Base-by-base conservation (phyloP, 257 asterid species). In the Ehretia macrophylla region DNA sequence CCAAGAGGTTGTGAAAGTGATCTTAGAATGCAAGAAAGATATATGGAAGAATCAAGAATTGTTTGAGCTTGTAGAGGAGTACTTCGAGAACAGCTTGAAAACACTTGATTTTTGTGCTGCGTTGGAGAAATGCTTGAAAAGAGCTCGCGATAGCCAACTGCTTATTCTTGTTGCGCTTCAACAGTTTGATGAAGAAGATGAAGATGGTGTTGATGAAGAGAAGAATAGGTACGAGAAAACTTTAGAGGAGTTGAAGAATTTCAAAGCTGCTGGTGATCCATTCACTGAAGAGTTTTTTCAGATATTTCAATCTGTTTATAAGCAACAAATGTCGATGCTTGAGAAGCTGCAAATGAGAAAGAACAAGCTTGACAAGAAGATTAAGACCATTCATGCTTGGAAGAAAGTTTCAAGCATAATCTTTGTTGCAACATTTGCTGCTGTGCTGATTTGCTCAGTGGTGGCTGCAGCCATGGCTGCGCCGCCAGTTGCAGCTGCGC, bases 21-120 rank as follows among this genome's bases (percentile, higher is more conserved):
- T 90, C 38, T 48, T 90, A n/a, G 93, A 90, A 39, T 90, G 96
- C 79, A 87, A 90, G 78, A 78, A 86, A 73, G 97, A 90, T 70
- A 83, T 83, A n/a, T 88, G 96, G 95, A 85, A 79, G 75, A 85
- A 82, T 53, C 87, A 85, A 49, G 97, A 86, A 32, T 40, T 85
- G 77, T 84, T 86, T 8, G 81, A 81, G 21, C 80, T 83, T 12
- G 88, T 83, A 0, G 87, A 81, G 75, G 91, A 75, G 64, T 81
- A 77, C 64, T 83, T 86, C 13, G 85, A 81, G 47, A 83, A 77
- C 68, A 83, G 84, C 74, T 76, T 85, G 57, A 78, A 78, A 54
- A 81, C 76, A 8, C 80, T 85, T 10, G 84, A 81, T 32, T 83
- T 83, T 52, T 75, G 82, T 17, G 71, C 77, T 8, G 78, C 79